Percentiles rank a stretch among this genome's conserved stretches.
Evolutionary conservation across 2,329 filamentous ascomycete species (phyloP).

Genomic region (Xylaria sp.): DNA sequence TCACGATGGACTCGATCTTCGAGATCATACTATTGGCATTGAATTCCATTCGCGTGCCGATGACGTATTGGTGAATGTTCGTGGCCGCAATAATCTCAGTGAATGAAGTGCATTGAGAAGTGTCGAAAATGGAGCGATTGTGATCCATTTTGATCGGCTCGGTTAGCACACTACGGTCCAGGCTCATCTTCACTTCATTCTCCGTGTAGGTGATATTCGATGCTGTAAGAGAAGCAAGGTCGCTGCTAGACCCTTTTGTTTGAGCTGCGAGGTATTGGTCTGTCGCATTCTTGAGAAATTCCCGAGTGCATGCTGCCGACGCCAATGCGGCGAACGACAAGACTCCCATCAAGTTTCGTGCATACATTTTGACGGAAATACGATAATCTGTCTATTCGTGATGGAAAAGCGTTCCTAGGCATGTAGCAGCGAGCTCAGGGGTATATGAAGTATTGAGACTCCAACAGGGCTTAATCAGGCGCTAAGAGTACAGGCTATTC

Average conservation of each 20-base stretch:
- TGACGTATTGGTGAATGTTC: conserved; percentile 51
- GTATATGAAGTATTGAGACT: conserved; percentile 3
- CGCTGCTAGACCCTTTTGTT: conserved; percentile 37
- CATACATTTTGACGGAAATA: conserved; percentile 1
- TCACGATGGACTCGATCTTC: conserved; percentile 48
- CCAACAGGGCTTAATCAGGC: neutral
- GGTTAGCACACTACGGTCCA: conserved; percentile 45
- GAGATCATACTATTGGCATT: conserved; percentile 42
- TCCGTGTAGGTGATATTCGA: conserved; percentile 48
- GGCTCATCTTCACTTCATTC: conserved; percentile 47
- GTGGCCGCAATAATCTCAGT: conserved; percentile 54
- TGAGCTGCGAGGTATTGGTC: conserved; percentile 45
- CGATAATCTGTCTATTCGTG: neutral
- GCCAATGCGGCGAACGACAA: conserved; percentile 12
- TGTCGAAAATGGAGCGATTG: conserved; percentile 51
- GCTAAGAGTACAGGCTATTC: conserved; percentile 22
- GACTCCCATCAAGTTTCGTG: neutral
- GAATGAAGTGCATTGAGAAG: conserved; percentile 53
- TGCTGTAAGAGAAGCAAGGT: conserved; percentile 33
- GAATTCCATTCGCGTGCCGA: conserved; percentile 49
- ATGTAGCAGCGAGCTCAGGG: neutral
- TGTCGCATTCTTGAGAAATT: conserved; percentile 42
- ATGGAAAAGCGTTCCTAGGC: neutral
- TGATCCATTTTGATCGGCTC: conserved; percentile 50
- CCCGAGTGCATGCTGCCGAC: conserved; percentile 35